Evolutionary conservation across 1,284 basidiomycete species (phyloP).

Genomic region (Vanrija humicola): DNA sequence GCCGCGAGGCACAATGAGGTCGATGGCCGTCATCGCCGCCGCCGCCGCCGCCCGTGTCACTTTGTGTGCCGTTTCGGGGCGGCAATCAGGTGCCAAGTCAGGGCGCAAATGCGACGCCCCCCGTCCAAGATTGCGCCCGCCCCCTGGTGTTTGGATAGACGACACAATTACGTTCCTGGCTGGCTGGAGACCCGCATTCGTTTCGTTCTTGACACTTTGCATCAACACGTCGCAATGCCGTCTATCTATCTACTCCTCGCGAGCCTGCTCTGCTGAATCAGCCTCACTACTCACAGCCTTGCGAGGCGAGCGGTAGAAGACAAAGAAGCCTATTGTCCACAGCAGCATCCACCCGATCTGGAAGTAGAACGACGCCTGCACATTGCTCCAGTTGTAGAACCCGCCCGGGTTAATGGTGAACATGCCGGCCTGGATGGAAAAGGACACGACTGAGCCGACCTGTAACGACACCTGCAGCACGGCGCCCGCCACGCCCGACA

Average conservation of each 20-base stretch:
- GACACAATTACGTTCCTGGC: too few species aligned
- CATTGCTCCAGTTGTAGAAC: constrained; percentile 2
- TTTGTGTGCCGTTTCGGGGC: too few species aligned
- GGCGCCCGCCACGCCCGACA: constrained; percentile 35
- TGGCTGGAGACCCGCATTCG: too few species aligned
- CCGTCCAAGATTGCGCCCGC: too few species aligned
- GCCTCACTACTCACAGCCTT: too few species aligned
- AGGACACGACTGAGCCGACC: constrained; percentile 3
- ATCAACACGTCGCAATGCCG: not conserved
- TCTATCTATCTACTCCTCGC: not conserved
- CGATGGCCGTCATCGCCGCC: too few species aligned
- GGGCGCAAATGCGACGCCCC: too few species aligned
- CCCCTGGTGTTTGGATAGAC: too few species aligned
- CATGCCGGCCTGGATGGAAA: constrained; percentile 8
- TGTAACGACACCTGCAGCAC: constrained; percentile 5
- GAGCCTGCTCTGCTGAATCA: too few species aligned
- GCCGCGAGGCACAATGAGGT: too few species aligned
- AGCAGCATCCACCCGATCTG: constrained; percentile 7
- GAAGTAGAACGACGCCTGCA: constrained; percentile 4
- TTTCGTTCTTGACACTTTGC: not conserved
- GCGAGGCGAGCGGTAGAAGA: not conserved
- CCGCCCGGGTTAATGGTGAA: constrained; percentile 4
- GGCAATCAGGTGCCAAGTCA: too few species aligned
- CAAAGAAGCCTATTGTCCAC: constrained; percentile 4
- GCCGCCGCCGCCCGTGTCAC: too few species aligned